Conservation (phyloP, 2,329 filamentous ascomycete genomes). For the Teratosphaeria pseudoeucalypti region DNA sequence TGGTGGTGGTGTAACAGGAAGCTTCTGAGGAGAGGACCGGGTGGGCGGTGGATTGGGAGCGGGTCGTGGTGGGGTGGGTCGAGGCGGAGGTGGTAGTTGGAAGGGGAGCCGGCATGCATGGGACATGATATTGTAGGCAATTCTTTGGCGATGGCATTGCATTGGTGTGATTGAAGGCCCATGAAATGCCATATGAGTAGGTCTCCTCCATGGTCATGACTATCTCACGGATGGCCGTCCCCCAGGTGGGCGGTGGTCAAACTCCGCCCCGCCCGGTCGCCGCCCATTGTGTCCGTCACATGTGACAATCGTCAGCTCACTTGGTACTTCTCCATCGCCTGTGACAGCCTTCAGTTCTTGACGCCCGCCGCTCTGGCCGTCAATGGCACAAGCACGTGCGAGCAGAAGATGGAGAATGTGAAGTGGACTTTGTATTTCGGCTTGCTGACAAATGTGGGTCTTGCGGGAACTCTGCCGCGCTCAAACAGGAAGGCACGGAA, state of each 20-base stretch:
- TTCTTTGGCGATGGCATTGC: not conserved
- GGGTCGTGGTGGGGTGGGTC: not conserved
- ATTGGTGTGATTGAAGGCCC: not conserved
- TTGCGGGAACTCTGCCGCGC: not conserved
- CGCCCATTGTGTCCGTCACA: not conserved
- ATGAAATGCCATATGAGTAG: not conserved
- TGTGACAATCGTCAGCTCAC: not conserved
- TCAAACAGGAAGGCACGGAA: not conserved
- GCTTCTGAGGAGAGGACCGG: not conserved
- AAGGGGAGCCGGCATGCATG: not conserved
- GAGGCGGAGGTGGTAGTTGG: not conserved
- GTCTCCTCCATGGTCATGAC: not conserved
- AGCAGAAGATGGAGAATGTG: not conserved
- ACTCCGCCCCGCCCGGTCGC: not conserved
- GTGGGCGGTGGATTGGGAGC: not conserved
- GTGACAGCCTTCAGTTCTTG: not conserved
- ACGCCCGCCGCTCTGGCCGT: not conserved
- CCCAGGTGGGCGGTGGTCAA: not conserved
- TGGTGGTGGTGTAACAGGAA: not conserved
- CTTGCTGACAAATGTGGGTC: not conserved
- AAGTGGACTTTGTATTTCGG: not conserved
- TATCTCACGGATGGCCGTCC: not conserved
- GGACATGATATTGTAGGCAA: not conserved
- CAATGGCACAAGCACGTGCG: not conserved
- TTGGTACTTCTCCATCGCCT: not conserved